Conservation (phyloP, 176 grass and related monocot genomes). For the Tillandsia leiboldiana region DNA sequence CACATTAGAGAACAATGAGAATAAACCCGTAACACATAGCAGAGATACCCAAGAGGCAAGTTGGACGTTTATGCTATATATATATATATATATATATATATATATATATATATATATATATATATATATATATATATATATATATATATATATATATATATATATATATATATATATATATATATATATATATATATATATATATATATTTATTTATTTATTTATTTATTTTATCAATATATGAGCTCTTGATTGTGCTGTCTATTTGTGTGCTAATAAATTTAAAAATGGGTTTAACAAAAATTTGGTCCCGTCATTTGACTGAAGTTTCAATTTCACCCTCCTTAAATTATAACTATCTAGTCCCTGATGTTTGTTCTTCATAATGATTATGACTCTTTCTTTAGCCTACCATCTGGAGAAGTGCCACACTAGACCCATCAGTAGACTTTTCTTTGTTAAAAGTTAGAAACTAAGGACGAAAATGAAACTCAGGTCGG, state of each 20-base stretch:
- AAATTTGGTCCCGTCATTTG: no score
- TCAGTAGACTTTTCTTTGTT: no score
- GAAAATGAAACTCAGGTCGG: no score
- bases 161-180: neutral
- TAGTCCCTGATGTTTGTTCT: no score
- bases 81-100: neutral
- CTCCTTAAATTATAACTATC: no score
- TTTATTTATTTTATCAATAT: neutral
- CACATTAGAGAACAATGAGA: constrained; percentile 76
- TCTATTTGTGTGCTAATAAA: neutral
- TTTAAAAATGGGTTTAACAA: neutral
- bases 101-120: neutral
- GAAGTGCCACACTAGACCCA: no score
- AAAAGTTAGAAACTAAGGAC: no score
- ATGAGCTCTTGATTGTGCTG: neutral
- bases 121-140: neutral
- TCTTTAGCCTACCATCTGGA: no score
- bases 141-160: neutral
- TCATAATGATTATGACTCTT: no score
- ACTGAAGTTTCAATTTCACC: no score
- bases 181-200: neutral
- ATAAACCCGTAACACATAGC: constrained; percentile 92
- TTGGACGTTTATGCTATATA: neutral
- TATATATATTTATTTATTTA: neutral
- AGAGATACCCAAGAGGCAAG: constrained; percentile 96